These are phyloP conservation scores for Clathrospora elynae DNA, from an alignment of 2,329 filamentous ascomycete genomes.

Conservation along the genomic window DNA sequence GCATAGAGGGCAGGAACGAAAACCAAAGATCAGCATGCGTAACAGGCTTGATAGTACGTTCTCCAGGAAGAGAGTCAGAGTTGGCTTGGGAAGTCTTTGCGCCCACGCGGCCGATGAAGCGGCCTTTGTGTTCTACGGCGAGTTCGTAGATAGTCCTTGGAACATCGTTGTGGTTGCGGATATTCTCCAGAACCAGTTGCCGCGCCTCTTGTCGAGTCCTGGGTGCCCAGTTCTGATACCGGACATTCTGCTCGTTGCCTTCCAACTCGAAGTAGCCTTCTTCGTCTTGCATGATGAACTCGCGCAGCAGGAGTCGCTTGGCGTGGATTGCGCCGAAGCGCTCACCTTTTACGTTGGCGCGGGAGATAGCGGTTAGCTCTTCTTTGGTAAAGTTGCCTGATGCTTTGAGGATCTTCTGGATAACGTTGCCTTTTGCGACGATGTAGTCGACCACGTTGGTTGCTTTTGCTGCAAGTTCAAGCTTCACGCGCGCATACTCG, in stretches of 20 bases:
- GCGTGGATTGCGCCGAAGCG: conserved; percentile 28
- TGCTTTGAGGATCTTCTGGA: conserved; percentile 27
- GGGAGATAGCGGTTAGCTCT: conserved; percentile 25
- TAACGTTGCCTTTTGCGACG: conserved; percentile 24
- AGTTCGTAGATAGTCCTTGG: conserved; percentile 36
- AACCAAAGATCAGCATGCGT: conserved; percentile 38
- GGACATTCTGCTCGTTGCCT: conserved; percentile 28
- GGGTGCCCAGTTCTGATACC: conserved; percentile 36
- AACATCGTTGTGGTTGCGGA: conserved; percentile 18
- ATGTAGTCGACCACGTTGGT: conserved; percentile 31
- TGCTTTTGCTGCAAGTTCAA: conserved; percentile 24
- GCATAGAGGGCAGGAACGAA: conserved; percentile 32
- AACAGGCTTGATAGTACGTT: conserved; percentile 5
- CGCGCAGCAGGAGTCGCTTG: conserved; percentile 31
- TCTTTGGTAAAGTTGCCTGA: conserved; percentile 22
- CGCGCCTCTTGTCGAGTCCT: conserved; percentile 29
- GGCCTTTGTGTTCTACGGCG: conserved; percentile 29
- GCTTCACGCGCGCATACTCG: conserved; percentile 33
- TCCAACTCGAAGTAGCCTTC: conserved; percentile 32
- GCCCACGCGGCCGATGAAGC: conserved; percentile 40
- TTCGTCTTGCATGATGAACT: conserved; percentile 33
- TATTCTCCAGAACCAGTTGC: conserved; percentile 23
- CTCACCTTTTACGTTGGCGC: conserved; percentile 23
- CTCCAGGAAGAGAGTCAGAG: conserved; percentile 9
- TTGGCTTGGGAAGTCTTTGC: conserved; percentile 21